A percentile compares a stretch with the other conserved stretches of the same genome.
These are phyloP conservation scores for Cenchrus purpureus DNA, from an alignment of 176 grass and related monocot genomes.

Conservation along the genomic window DNA sequence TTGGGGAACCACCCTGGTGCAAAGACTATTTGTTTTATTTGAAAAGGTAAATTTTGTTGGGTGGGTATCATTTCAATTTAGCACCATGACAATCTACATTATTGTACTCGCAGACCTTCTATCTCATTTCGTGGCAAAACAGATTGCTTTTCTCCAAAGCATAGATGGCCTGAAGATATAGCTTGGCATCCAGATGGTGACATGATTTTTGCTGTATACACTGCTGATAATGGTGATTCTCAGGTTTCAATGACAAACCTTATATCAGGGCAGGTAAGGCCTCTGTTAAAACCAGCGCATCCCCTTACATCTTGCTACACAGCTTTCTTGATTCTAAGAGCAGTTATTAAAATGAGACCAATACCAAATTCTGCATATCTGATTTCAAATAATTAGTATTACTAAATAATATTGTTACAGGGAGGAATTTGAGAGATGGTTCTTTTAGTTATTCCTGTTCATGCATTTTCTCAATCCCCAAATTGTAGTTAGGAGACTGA, in stretches of 20 bases:
- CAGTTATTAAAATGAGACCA: slow-evolving; percentile 29
- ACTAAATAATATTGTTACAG: neutral
- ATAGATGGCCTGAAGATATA: slow-evolving; percentile 96
- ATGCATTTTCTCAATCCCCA: neutral
- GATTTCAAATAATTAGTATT: slow-evolving; percentile 8
- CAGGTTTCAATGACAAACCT: slow-evolving; percentile 93
- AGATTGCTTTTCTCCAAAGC: slow-evolving; percentile 90
- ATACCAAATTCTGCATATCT: slow-evolving; percentile 13
- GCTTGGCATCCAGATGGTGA: slow-evolving; percentile 92
- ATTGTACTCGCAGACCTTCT: slow-evolving; percentile 58
- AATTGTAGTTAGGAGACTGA: neutral
- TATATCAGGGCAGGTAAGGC: slow-evolving; percentile 85
- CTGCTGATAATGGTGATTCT: slow-evolving; percentile 75
- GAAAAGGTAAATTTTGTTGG: neutral
- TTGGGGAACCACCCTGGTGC: neutral
- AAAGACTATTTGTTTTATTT: neutral
- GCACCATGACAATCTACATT: slow-evolving; percentile 31
- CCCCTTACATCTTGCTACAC: slow-evolving; percentile 33
- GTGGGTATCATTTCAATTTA: neutral
- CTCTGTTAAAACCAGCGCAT: slow-evolving; percentile 29
- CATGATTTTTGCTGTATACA: slow-evolving; percentile 87
- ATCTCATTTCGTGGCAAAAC: slow-evolving; percentile 71
- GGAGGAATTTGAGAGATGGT: neutral
- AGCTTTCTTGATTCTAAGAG: neutral
- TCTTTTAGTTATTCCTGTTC: slow-evolving; percentile 36